Evolutionary conservation across 1,284 basidiomycete species (phyloP).

Genomic region (Puccinia polysora): DNA sequence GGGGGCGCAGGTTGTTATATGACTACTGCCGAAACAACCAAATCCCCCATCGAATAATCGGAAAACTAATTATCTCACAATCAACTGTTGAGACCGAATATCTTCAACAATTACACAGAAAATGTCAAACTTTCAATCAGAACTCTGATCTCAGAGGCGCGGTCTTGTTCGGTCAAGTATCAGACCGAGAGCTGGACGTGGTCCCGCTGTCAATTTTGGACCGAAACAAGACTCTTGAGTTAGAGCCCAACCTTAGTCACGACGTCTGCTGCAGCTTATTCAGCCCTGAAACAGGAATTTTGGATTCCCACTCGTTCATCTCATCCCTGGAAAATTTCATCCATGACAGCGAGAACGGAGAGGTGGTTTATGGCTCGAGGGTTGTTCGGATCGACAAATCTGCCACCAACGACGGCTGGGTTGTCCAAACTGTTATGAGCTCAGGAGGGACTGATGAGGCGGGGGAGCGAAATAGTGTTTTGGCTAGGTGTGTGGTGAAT

Average conservation of each 20-base stretch:
- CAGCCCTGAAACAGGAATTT: constrained; percentile 82
- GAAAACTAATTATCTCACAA: constrained; percentile 59
- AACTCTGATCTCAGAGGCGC: neutral
- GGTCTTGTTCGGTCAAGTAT: neutral
- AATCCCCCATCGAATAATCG: constrained; percentile 69
- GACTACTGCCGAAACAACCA: constrained; percentile 64
- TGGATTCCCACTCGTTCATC: constrained; percentile 69
- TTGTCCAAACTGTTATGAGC: constrained; percentile 57
- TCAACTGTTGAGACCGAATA: constrained; percentile 24
- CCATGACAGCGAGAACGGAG: constrained; percentile 64
- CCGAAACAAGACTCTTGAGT: constrained; percentile 60
- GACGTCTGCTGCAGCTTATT: constrained; percentile 70
- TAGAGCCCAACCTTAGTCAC: constrained; percentile 75
- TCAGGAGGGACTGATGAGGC: constrained; percentile 43
- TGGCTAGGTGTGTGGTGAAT: constrained; percentile 80
- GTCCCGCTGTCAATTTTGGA: constrained; percentile 62
- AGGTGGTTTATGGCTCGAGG: constrained; percentile 73
- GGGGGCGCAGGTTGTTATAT: constrained; percentile 81
- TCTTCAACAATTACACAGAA: constrained; percentile 15
- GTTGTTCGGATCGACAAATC: constrained; percentile 81
- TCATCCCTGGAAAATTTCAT: constrained; percentile 45
- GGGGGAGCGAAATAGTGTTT: constrained; percentile 61
- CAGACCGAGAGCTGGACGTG: constrained; percentile 60
- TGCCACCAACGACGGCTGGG: constrained; percentile 56
- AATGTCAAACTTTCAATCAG: constrained; percentile 11